A percentile compares a stretch with the other conserved stretches of the same genome.
Evolutionary conservation across 495 filamentous ascomycete species (phyloP).

Genomic region (Xylaria venustula): DNA sequence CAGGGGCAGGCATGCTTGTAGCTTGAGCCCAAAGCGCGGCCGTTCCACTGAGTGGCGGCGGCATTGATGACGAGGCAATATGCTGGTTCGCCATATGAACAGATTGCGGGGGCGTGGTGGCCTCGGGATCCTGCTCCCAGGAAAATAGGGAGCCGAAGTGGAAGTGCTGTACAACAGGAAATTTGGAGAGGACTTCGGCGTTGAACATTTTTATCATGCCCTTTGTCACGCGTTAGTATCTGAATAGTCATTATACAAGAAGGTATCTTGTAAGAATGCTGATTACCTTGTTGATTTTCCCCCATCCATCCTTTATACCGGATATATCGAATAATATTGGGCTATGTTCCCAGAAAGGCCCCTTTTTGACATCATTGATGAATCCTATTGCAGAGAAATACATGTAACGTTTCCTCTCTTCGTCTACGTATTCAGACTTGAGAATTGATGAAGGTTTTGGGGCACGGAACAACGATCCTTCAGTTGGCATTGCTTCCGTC

Average conservation of each 20-base stretch:
- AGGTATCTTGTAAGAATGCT: background rate
- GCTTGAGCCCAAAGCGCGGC: conserved; percentile 42
- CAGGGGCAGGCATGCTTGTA: conserved; percentile 27
- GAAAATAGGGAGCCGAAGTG: conserved; percentile 83
- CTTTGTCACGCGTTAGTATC: conserved; percentile 21
- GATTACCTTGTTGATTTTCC: conserved; percentile 91
- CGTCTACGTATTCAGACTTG: conserved; percentile 63
- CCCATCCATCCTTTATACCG: conserved; percentile 87
- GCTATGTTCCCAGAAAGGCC: conserved; percentile 98
- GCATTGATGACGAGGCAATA: conserved; percentile 23
- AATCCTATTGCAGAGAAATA: conserved; percentile 99
- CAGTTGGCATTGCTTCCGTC: conserved; percentile 61
- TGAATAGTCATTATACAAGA: background rate
- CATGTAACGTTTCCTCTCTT: conserved; percentile 71
- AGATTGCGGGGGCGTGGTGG: conserved; percentile 42
- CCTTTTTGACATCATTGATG: conserved; percentile 96
- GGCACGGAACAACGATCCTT: conserved; percentile 71
- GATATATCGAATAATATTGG: conserved; percentile 94
- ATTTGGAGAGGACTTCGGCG: conserved; percentile 87
- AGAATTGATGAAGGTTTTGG: conserved; percentile 69
- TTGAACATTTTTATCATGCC: conserved; percentile 99
- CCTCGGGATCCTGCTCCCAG: conserved; percentile 74
- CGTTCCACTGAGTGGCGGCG: conserved; percentile 28
- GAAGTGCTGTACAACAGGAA: conserved; percentile 98
- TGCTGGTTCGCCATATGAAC: conserved; percentile 63